Base-by-base conservation (phyloP, 1,284 basidiomycete genomes). In the Trichosporon faecale region DNA sequence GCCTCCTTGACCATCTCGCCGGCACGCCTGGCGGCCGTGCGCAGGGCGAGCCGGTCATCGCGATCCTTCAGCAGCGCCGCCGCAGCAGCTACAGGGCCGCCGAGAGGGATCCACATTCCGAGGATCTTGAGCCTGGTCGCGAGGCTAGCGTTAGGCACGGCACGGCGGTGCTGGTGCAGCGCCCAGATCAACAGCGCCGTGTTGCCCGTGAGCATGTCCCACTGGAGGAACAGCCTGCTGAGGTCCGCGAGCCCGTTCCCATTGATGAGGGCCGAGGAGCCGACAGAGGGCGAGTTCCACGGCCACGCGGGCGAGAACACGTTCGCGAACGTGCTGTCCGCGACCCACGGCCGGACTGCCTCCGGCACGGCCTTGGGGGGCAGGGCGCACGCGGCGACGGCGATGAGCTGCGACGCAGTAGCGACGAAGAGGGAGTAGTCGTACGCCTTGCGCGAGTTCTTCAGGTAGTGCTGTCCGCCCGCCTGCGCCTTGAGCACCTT, bases 401-500 rank as follows among this genome's bases (percentile, higher is more conserved):
- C 57, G 57, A 31, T 1, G 16, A 31, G 27, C 57, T 61, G 57
- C 16, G 29, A 9, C 16, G 11, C 29, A 29, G 14, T 33, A 16
- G 57, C 57, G 29, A 61, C 4, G 57, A 31, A 61, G 16, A 61
- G 57, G 1, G 29, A 16, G 29, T 61, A 61, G 27, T 29, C 57
- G 57, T 61, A 61, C 57, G 57, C 57, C 57, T 31, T 61, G 29
- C 57, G 57, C 57, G 57, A 31, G 29, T 31, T 61, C 27, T 31
- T 29, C 16, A 61, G 27, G n/a, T 61, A 61, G 16, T 29, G 27
- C 18, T 18, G 21, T 2, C 57, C 57, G 27, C 29, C 27, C 5
- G 57, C 57, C 16, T 31, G 57, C 57, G 18, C 7, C 27, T 31
- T 31, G 16, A 61, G 29, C 27, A 61, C 57, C 7, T 18, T 16